These are phyloP conservation scores for Curvularia sp. DNA, from an alignment of 2,329 filamentous ascomycete species.

Conservation along the genomic window DNA sequence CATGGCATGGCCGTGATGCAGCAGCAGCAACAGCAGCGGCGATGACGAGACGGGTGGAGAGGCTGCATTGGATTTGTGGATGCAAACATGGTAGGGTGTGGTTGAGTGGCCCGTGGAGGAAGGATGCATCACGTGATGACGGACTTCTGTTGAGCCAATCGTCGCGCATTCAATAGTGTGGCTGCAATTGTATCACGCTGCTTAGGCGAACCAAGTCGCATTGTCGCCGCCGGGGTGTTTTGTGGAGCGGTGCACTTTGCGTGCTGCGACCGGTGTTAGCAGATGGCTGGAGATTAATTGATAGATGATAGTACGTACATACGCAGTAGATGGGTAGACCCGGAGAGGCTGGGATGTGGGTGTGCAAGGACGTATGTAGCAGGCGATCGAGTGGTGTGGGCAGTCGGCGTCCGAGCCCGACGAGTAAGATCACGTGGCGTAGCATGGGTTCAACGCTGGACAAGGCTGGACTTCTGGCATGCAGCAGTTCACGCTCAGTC, in stretches of 20 bases:
- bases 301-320: not conserved
- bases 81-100: slow-evolving; percentile 7
- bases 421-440: slow-evolving; percentile 5
- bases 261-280: not conserved
- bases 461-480: slow-evolving; percentile 4
- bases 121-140: not conserved
- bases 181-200: slow-evolving; percentile 1
- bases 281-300: slow-evolving; percentile 4
- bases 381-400: slow-evolving; percentile 9
- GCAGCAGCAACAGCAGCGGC: slow-evolving; percentile 2
- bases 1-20: slow-evolving; percentile 5
- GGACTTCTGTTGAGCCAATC: slow-evolving; percentile 1
- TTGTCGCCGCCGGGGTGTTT: slow-evolving; percentile 5
- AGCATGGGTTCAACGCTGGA: not conserved
- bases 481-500: slow-evolving; percentile 11
- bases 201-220: not conserved
- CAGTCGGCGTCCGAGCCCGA: not conserved
- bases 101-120: not conserved
- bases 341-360: not conserved
- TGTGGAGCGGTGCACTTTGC: slow-evolving; percentile 2
- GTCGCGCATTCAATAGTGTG: not conserved
- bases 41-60: slow-evolving; percentile 1
- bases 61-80: not conserved
- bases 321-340: not conserved
- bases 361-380: too few relatives aligned